Base-by-base conservation (phyloP, 441 rosid genomes). In the Melastoma candidum region DNA sequence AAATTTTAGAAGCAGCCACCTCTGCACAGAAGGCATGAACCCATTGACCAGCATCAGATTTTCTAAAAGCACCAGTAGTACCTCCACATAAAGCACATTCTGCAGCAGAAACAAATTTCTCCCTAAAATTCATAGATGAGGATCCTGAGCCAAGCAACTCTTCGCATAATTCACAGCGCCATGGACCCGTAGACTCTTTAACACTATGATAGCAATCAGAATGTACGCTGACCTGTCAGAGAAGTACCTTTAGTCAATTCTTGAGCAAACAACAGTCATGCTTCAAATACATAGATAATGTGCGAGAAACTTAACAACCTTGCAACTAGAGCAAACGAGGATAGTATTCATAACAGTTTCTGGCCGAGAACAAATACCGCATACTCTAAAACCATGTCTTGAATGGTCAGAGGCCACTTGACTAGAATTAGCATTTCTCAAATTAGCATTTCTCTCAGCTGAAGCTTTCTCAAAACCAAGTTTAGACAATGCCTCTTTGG, bases 11-110 rank as follows among this genome's bases (percentile, higher is more conserved):
- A 29, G 3, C 36, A 29, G 36, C 63, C 66, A 94, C 99, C 97
- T 94, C 99, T 39, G 96, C 99, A 74, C 97, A 94, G 71, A 87
- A 94, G 62, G 95, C 97, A 78, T 94, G 97, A 47, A 87, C 71
- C 99, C 99, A 94, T 61, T 76, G 83, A 64, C 78, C 85, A 74
- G 76, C 78, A 43, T 77, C 72, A 56, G 90, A 68, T 77, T 82
- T 94, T 71, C 97, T 81, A 74, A 94, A 94, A 64, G 97, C 97
- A 66, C 99, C 99, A 8, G 85, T 85, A 46, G 80, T 75, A 44
- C 96, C 90, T 65, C 92, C 95, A 72, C 99, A 94, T 64, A 94
- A 63, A 64, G 78, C 71, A 59, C 99, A 94, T 57, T 83, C 87
- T 24, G 82, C 77, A 65, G 77, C 71, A 69, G 72, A 80, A 69